phyloP scores from a whole-genome alignment of 1,284 basidiomycete genomes.

The Cryptococcus floricola region DNA sequence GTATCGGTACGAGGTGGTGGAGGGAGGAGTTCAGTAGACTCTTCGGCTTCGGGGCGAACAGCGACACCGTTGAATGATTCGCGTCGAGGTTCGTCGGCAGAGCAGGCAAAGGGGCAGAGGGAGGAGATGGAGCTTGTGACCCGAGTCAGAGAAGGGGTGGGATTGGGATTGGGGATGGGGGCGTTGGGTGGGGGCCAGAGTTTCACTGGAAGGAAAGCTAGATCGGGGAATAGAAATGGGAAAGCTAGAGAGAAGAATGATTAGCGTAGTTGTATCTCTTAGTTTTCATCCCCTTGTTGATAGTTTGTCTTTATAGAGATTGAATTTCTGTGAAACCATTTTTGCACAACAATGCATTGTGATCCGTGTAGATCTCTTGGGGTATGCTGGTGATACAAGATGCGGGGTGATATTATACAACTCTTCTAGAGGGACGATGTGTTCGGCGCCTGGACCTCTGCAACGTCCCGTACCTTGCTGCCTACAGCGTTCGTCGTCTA shows the following conservation, averaged over 20 bases:
- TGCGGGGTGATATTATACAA: no score
- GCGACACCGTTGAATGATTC: not conserved
- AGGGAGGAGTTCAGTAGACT: not conserved
- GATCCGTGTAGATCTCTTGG: no score
- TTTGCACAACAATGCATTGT: no score
- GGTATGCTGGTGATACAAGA: no score
- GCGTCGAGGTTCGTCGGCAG: not conserved
- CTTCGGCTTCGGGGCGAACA: not conserved
- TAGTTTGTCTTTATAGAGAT: not conserved
- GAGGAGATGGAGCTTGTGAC: slow-evolving; percentile 15
- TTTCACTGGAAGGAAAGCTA: not conserved
- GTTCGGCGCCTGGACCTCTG: slow-evolving; percentile 6
- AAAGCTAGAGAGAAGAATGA: slow-evolving; percentile 14
- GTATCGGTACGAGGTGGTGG: no score
- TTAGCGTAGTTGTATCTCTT: not conserved
- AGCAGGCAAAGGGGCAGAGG: not conserved
- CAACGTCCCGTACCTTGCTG: slow-evolving; percentile 18
- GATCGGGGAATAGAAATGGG: slow-evolving; percentile 1
- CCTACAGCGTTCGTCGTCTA: slow-evolving; percentile 29
- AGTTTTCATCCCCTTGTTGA: not conserved
- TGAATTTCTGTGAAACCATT: not conserved
- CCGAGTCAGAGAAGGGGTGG: slow-evolving; percentile 5
- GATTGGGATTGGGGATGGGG: slow-evolving; percentile 1
- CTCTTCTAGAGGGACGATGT: not conserved
- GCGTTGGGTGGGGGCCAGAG: not conserved